Base-by-base conservation (phyloP, 2,329 filamentous ascomycete species). In the Phyllosticta capitalensis region DNA sequence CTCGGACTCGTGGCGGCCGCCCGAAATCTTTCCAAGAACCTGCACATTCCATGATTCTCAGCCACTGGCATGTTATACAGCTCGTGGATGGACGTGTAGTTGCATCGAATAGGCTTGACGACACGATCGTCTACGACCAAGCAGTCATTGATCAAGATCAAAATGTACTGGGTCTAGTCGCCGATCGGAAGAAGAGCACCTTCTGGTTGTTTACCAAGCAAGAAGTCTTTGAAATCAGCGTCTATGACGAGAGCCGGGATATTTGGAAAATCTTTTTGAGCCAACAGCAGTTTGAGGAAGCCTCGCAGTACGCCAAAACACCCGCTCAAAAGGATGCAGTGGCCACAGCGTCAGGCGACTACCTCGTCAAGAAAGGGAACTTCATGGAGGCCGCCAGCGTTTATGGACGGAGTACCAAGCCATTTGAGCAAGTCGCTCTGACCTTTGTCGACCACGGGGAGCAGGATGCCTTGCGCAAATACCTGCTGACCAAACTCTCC, bases 201-300 rank as follows among this genome's bases (percentile, higher is more conserved):
- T 96, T 92, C 70, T 99, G 95, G 94, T 81, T 99, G 1, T 95
- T 97, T 69, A 97, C 92, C 0, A 82, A 84, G 0, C 83, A 89
- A 60, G 91, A 95, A 67, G 96, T 99, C 55, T 96, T 91, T 66
- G 94, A 99, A 74, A 87, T 99, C 61, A 89, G 94, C 12, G 87
- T 92, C 12, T 87, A 86, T 52, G 90, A 97, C 59, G 94, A 99
- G 72, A 89, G 92, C 65, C 80, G 94, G 65, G 89, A 97, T 70
- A 84, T 97, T 17, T 99, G 94, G 94, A 90, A 90, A 69, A 90
- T 97, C 56, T 89, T 97, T 84, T 81, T 96, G 61, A 83, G 88
- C 67, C 83, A 87, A 64, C 88, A 95, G 67, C 86, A 94, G 65
- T 99, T 96, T 65, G 92, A 96, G 65, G 83, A 86, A 20, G 94